A percentile compares a stretch with the other conserved stretches of the same genome.
These are phyloP conservation scores for Sphaerulina vaccinii DNA, from an alignment of 2,329 filamentous ascomycete genomes.

Conservation along the genomic window DNA sequence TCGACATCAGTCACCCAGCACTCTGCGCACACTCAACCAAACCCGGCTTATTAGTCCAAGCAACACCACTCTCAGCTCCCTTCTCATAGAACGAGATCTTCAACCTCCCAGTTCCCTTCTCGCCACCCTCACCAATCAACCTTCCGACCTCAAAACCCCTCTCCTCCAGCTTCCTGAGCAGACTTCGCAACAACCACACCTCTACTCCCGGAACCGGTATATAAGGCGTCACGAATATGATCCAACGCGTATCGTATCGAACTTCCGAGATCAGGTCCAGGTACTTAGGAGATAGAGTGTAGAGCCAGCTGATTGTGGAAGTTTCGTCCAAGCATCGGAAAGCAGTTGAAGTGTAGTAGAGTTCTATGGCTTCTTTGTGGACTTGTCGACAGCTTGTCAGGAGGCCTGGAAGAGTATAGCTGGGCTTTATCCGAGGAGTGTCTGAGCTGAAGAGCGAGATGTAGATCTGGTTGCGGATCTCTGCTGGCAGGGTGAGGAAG, in stretches of 20 bases:
- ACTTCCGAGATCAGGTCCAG: slow-evolving; percentile 16
- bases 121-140: neutral
- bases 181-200: slow-evolving; percentile 13
- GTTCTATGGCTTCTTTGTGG: slow-evolving; percentile 16
- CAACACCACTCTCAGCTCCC: slow-evolving; percentile 11
- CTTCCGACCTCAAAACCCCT: slow-evolving; percentile 12
- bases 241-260: slow-evolving; percentile 25
- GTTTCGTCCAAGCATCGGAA: slow-evolving; percentile 26
- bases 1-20: no score
- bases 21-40: no score
- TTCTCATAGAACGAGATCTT: slow-evolving; percentile 21
- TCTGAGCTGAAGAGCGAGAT: slow-evolving; percentile 13
- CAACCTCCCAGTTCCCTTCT: slow-evolving; percentile 17
- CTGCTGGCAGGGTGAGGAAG: slow-evolving; percentile 21
- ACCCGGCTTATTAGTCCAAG: slow-evolving; percentile 23
- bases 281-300: slow-evolving; percentile 6
- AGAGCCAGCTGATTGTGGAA: slow-evolving; percentile 18
- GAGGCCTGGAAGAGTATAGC: slow-evolving; percentile 20
- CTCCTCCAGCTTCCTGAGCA: slow-evolving; percentile 16
- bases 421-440: slow-evolving; percentile 19
- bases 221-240: slow-evolving; percentile 21
- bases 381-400: slow-evolving; percentile 18
- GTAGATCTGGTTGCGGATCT: slow-evolving; percentile 26
- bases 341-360: slow-evolving; percentile 16
- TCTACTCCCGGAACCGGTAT: slow-evolving; percentile 23